phyloP scores from a whole-genome alignment of 1,139 yeast genomes.

The Saccharomyces hybrid region DNA sequence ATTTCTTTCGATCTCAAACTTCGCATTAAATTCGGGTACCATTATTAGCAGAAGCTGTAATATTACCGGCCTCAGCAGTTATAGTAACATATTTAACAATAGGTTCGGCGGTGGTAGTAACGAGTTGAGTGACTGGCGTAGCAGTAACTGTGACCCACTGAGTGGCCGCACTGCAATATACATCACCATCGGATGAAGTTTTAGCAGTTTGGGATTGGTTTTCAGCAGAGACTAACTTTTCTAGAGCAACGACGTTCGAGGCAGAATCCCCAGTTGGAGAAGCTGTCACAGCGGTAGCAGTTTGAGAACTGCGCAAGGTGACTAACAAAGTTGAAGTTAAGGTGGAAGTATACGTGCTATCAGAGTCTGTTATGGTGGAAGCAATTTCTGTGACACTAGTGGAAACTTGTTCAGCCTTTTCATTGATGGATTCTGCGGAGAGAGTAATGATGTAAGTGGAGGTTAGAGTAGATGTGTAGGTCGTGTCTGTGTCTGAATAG shows the following conservation, averaged over 20 bases:
- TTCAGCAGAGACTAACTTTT: neutral
- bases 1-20: no score
- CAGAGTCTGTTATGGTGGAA: conserved; percentile 10
- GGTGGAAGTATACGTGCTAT: conserved; percentile 15
- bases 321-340: conserved; percentile 16
- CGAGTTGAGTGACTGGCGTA: neutral
- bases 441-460: conserved; percentile 3
- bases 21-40: neutral
- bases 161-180: conserved; percentile 2
- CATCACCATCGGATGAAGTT: conserved; percentile 1
- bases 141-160: conserved; percentile 8
- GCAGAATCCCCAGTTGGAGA: conserved; percentile 1
- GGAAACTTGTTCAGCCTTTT: conserved; percentile 6
- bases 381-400: conserved; percentile 9
- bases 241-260: neutral
- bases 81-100: conserved; percentile 13
- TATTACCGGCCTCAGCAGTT: conserved; percentile 8
- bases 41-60: neutral
- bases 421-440: conserved; percentile 5
- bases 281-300: neutral
- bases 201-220: neutral
- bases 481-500: conserved; percentile 1
- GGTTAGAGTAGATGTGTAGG: conserved; percentile 3
- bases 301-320: conserved; percentile 10
- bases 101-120: neutral